phyloP scores from a whole-genome alignment of 2,329 filamentous ascomycete species.

The Juglanconis juglandina region DNA sequence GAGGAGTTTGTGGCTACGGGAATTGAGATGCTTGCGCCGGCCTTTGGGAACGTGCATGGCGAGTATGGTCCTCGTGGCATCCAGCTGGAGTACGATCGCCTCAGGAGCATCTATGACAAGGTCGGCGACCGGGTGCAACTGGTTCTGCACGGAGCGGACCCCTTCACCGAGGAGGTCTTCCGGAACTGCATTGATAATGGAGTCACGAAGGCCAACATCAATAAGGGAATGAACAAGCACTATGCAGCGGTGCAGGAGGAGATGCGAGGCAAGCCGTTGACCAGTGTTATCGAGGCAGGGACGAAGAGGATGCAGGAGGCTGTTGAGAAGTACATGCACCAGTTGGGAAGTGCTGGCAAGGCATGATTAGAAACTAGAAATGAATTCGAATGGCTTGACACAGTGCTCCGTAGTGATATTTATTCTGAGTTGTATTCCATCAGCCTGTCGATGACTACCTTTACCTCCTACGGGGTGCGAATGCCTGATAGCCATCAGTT shows the following conservation, averaged over 20 bases:
- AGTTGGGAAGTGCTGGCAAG: conserved; percentile 44
- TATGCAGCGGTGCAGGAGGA: conserved; percentile 42
- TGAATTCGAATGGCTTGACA: too few species aligned
- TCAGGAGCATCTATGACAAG: conserved; percentile 40
- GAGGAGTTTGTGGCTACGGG: conserved; percentile 68
- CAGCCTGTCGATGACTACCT: too few species aligned
- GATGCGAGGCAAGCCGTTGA: conserved; percentile 44
- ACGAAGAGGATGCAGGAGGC: conserved; percentile 45
- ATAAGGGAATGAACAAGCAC: conserved; percentile 49
- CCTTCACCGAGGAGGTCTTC: conserved; percentile 45
- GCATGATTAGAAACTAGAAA: conserved; percentile 24
- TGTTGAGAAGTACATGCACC: conserved; percentile 44
- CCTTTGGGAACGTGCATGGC: conserved; percentile 74
- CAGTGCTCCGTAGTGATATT: not conserved
- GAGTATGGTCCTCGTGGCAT: conserved; percentile 66
- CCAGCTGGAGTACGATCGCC: conserved; percentile 55
- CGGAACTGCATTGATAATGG: conserved; percentile 41
- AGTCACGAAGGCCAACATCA: conserved; percentile 49
- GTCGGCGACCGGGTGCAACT: conserved; percentile 44
- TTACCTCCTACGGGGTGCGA: too few species aligned
- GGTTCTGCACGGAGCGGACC: conserved; percentile 47
- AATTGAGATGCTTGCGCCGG: conserved; percentile 71
- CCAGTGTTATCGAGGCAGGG: conserved; percentile 44
- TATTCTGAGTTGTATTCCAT: not conserved
- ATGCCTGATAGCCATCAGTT: too few species aligned